Evolutionary conservation across 192 early-diverging fungal species (phyloP), one percentile per base, ranked within the genome.

Genomic region (Backusella australiensis): DNA sequence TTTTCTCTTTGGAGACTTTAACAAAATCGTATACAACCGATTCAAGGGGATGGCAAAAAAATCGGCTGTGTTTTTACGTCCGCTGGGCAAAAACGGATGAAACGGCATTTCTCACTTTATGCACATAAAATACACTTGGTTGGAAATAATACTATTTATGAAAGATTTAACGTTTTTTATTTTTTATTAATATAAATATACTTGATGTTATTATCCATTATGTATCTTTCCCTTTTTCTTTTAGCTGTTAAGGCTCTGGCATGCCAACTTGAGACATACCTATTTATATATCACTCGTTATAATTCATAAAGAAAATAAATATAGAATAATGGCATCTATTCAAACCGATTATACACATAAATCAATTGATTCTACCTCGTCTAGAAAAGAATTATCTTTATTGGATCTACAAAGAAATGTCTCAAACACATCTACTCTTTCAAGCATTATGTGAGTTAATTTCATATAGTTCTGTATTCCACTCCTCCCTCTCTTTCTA

Each of bases 391-490:
- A 63, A 63, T 63, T 63, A 12, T 29, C 56, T 29, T 12, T 63
- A 63, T 29, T 63, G 3, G 36, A 69, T 36, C n/a, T 7, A 38
- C 35, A 69, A 4, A 39, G 68, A 23, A 69, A 69, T 38, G 68
- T 69, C 15, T 69, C 68, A n/a, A 69, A 69, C 38, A 36, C 68
- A 39, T 69, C 68, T 69, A 69, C 68, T 41, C 38, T 69, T 23
- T 23, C 68, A 4, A 69, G 68, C 36, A 69, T 69, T 38, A 69
- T 69, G 68, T 69, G 21, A 41, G 36, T 69, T 39, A 41, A 23
- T n/a, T 69, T 69, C 19, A 68, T n/a, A 39, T 38, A 39, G 39
- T 41, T 41, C 36, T 23, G 5, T 69, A 41, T 69, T 19, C 19
- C 38, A 39, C 38, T 11, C 38, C 38, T 11, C 9, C 38, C 38